Base-by-base conservation (phyloP, 345 rosid genomes). In the Bruguiera parviflora region DNA sequence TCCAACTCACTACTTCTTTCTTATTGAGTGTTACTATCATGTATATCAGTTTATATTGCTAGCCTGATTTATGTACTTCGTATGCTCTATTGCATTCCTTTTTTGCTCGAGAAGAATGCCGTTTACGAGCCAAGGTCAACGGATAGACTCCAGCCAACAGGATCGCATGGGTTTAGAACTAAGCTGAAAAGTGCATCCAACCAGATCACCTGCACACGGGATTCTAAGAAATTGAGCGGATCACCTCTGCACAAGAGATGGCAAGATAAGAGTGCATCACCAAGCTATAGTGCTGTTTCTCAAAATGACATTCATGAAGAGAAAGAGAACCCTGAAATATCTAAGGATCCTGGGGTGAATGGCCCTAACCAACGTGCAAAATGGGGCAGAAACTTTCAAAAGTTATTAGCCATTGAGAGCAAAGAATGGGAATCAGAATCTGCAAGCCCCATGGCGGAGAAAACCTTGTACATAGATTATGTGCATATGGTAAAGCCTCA, bases 391-490 rank as follows among this genome's bases (percentile, higher is more conserved):
- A 85, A 37, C 71, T 79, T 86, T 63, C 58, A 66, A 57, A 84
- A 88, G 64, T 77, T 88, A 51, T 76, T 91, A 82, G 86, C 87
- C 13, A 71, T 65, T 20, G 89, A 88, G 67, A 84, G 84, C 55
- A 74, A 55, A 29, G 79, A 76, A 60, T 80, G 80, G 84, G 73
- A 84, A 73, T 71, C 79, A 66, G 79, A 73, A 1, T 64, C 77
- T 19, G 83, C 65, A 39, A 72, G 63, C 68, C 86, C 82, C 2
- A 75, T 81, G 53, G 74, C 64, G 5, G 98, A 94, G 86, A 91
- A 87, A 79, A 89, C 96, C 70, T 75, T 94, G 73, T 87, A 91
- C 74, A 78, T 89, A 52, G 97, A 91, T 82, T 78, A 84, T 57
- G 78, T 86, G 69, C 86, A 79, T 60, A 64, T 24, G 73, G 78